Base-by-base conservation (phyloP, 2,329 filamentous ascomycete species). In the Sclerotinia minor region DNA sequence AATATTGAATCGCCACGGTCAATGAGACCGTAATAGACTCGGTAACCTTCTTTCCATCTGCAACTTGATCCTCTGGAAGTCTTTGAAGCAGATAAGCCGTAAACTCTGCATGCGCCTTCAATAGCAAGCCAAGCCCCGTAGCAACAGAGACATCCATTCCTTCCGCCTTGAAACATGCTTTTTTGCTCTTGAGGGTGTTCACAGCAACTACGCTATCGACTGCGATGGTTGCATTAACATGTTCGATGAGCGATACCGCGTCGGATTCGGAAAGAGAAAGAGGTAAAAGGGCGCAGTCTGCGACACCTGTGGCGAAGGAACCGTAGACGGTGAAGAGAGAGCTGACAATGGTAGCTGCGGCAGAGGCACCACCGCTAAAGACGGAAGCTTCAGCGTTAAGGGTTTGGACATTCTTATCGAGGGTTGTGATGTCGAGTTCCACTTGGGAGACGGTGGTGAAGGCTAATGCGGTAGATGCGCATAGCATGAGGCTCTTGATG, bases 361-460 rank as follows among this genome's bases (percentile, higher is more conserved):
- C 5, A 8, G 19, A 7, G 3, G 50, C 29, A 11, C 45, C 45
- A 29, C 59, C 59, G 38, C 15, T 52, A 4, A 52, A 63, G 2
- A 38, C 21, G 15, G 26, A 2, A 3, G 45, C 26, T 63, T 50
- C 29, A 2, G 29, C 19, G 3, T 7, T 63, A 13, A 63, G 29
- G 32, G 59, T 32, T 63, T 35, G 59, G 13, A 63, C 8, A 13
- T 52, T 52, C 29, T 26, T 24, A 8, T 63, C 45, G 29, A 63
- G 21, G 9, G 5, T 21, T 32, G 45, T 63, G 45, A 52, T 63
- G 45, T 63, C 59, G 29, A 24, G 7, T 26, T 15, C 24, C 1
- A 50, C 29, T 50, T 63, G 29, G 41, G 45, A 19, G 45, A 50
- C 21, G 3, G 45, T 38, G 52, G 32, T 41, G 4, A 63, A 13